phyloP scores from a whole-genome alignment of 2,329 filamentous ascomycete species.

The Claviceps pazoutovae region DNA sequence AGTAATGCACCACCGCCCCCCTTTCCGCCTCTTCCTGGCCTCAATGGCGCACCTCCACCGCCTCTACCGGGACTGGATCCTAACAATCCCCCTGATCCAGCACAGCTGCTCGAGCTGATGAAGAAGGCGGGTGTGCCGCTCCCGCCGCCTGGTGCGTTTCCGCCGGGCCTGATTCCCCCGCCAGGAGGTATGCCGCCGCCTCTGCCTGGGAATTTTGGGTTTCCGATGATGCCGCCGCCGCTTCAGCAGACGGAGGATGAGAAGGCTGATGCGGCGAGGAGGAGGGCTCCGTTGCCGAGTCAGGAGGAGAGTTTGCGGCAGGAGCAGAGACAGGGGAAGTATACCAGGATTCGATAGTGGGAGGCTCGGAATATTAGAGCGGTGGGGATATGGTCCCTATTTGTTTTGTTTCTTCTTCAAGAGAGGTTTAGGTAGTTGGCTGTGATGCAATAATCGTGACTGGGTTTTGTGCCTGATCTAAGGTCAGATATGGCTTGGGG shows the following conservation, averaged over 20 bases:
- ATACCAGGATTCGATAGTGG: constrained; percentile 27
- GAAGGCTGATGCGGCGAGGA: constrained; percentile 20
- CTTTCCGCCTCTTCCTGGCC: constrained; percentile 38
- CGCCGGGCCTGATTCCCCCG: constrained; percentile 31
- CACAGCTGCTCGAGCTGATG: constrained; percentile 49
- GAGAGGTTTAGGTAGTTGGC: no score
- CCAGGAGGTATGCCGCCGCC: constrained; percentile 22
- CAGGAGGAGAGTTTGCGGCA: constrained; percentile 70
- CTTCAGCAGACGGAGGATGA: constrained; percentile 21
- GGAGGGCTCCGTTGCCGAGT: constrained; percentile 62
- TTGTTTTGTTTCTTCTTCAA: background rate
- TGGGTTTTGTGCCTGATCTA: no score
- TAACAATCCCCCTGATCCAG: constrained; percentile 46
- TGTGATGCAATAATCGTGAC: no score
- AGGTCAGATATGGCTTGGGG: no score
- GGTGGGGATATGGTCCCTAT: background rate
- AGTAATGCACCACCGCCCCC: constrained; percentile 33
- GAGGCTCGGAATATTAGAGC: background rate
- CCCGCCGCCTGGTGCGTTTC: constrained; percentile 35
- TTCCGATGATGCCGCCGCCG: constrained; percentile 24
- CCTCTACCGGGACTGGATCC: constrained; percentile 43
- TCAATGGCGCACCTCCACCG: constrained; percentile 32
- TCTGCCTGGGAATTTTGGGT: constrained; percentile 17
- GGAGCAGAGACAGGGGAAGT: constrained; percentile 56
- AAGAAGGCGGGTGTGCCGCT: constrained; percentile 49